Percentiles rank a stretch among this genome's conserved stretches.
phyloP scores from a whole-genome alignment of 2,329 filamentous ascomycete species.

The Ceratocystis papillata region DNA sequence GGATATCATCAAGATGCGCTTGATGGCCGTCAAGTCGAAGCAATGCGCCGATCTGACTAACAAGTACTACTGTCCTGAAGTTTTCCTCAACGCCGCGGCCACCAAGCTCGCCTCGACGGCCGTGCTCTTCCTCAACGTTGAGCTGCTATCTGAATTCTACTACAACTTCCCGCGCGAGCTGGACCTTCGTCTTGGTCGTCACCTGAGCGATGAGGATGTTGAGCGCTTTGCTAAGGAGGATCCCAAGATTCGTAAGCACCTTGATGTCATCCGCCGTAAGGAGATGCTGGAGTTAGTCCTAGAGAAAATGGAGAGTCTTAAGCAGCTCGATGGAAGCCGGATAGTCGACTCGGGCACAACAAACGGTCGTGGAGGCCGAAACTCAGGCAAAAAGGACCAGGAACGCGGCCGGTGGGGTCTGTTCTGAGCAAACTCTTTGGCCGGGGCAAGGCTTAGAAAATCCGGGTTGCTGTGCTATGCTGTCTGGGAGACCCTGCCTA shows the following conservation, averaged over 20 bases:
- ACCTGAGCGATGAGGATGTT: constrained; percentile 66
- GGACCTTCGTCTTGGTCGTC: constrained; percentile 72
- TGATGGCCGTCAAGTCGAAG: constrained; percentile 77
- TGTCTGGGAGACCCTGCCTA: neutral
- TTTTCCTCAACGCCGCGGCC: constrained; percentile 95
- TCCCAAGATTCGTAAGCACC: constrained; percentile 73
- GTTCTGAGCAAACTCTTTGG: constrained; percentile 31
- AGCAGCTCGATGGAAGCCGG: constrained; percentile 60
- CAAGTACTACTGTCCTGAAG: constrained; percentile 93
- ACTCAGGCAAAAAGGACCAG: constrained; percentile 29
- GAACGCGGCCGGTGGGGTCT: constrained; percentile 41
- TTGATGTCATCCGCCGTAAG: constrained; percentile 86
- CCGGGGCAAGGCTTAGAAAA: neutral
- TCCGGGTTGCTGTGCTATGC: neutral
- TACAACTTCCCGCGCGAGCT: constrained; percentile 94
- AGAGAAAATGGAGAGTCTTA: constrained; percentile 87
- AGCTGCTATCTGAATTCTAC: constrained; percentile 92
- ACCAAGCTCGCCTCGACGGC: constrained; percentile 91
- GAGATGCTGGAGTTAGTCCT: constrained; percentile 86
- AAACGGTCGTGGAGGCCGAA: constrained; percentile 21
- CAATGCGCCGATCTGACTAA: constrained; percentile 75
- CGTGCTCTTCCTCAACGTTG: constrained; percentile 93
- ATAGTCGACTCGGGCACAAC: neutral
- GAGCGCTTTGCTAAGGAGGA: constrained; percentile 91
- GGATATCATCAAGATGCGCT: constrained; percentile 80